Evolutionary conservation across 345 rosid genomes (phyloP).

Genomic region (Hirschfeldia incana): DNA sequence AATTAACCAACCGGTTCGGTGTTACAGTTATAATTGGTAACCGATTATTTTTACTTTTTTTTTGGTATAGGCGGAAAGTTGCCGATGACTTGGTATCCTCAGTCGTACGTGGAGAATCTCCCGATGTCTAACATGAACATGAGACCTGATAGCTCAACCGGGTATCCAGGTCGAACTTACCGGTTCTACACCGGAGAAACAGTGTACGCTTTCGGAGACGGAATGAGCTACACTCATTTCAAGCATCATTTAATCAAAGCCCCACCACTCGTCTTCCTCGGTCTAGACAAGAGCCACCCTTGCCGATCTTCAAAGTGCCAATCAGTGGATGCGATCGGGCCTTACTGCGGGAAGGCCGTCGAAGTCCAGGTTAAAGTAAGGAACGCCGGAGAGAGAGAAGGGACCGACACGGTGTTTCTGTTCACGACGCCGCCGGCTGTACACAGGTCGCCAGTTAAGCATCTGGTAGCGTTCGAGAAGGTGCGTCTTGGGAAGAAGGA

Average conservation of each 20-base stretch:
- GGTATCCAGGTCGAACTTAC: slow-evolving; percentile 78
- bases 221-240: slow-evolving; percentile 53
- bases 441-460: slow-evolving; percentile 69
- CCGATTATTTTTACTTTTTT: neutral
- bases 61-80: slow-evolving; percentile 53
- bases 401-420: slow-evolving; percentile 73
- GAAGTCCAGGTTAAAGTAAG: slow-evolving; percentile 51
- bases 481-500: slow-evolving; percentile 43
- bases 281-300: slow-evolving; percentile 44
- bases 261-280: slow-evolving; percentile 15
- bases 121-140: slow-evolving; percentile 85
- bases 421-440: slow-evolving; percentile 69
- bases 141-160: slow-evolving; percentile 60
- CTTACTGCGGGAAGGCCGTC: slow-evolving; percentile 41
- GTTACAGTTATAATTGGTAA: neutral
- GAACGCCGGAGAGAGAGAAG: slow-evolving; percentile 53
- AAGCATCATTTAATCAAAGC: slow-evolving; percentile 42
- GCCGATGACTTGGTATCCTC: slow-evolving; percentile 89
- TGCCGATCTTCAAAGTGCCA: neutral
- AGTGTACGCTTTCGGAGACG: slow-evolving; percentile 64
- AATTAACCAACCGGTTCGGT: neutral
- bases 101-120: slow-evolving; percentile 55
- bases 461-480: slow-evolving; percentile 70
- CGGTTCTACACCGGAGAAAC: slow-evolving; percentile 74
- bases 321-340: slow-evolving; percentile 49